These are phyloP conservation scores for Mucor indicus DNA, from an alignment of 371 early-diverging fungal genomes.

Conservation along the genomic window DNA sequence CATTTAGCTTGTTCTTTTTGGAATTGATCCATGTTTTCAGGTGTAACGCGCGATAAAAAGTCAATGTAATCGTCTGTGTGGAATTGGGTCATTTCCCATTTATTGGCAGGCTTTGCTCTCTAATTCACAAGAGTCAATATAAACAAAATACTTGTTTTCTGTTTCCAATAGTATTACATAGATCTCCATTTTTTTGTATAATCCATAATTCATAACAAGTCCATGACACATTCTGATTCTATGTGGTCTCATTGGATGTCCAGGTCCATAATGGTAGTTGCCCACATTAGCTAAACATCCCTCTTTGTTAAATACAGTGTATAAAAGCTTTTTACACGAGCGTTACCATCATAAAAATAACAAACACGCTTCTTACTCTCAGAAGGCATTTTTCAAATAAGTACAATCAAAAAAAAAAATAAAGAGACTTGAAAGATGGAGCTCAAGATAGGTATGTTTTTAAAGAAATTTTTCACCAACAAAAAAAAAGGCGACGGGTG, in stretches of 20 bases:
- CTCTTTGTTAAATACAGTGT: not conserved
- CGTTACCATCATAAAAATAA: slow-evolving; percentile 55
- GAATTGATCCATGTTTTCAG: slow-evolving; percentile 75
- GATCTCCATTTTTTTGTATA: slow-evolving; percentile 84
- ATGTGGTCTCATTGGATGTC: slow-evolving; percentile 98
- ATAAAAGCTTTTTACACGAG: not conserved
- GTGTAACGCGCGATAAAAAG: slow-evolving; percentile 84
- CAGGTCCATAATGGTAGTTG: slow-evolving; percentile 70
- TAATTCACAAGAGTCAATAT: not conserved
- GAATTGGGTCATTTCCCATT: slow-evolving; percentile 90
- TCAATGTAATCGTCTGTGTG: slow-evolving; percentile 96
- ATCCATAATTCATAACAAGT: slow-evolving; percentile 84
- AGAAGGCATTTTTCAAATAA: slow-evolving; percentile 29
- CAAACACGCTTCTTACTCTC: slow-evolving; percentile 51
- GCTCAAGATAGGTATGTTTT: too few relatives aligned
- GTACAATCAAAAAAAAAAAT: too few relatives aligned
- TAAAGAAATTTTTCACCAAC: too few relatives aligned
- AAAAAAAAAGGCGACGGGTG: too few relatives aligned
- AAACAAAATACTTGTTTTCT: not conserved
- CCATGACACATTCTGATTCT: slow-evolving; percentile 93
- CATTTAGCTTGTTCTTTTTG: slow-evolving; percentile 68
- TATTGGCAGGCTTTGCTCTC: slow-evolving; percentile 73
- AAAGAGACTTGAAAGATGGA: too few relatives aligned
- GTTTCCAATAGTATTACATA: slow-evolving; percentile 20
- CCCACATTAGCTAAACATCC: slow-evolving; percentile 49